Evolutionary conservation across 225 moss, liverwort and hornwort species (phyloP), one percentile per base, ranked within the genome.

Genomic region (Pseudisothecium myosuroides): DNA sequence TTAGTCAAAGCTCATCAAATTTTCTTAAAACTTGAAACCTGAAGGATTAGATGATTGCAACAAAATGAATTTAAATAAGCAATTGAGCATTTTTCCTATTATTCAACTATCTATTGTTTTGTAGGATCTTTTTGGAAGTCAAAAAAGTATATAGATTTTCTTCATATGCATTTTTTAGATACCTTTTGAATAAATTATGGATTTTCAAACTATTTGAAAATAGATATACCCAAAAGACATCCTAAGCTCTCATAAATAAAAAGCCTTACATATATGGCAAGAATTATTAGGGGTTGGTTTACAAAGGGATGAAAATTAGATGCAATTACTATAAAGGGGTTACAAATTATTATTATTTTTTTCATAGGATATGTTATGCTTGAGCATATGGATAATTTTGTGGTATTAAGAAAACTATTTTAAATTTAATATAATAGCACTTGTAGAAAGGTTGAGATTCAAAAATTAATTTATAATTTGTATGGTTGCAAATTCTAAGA

Each of bases 401-500:
- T 20, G 0, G 20, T 31, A 75, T 50, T 49, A 4, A 20, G 0
- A 75, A 31, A 20, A 0, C 0, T 75, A 20, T 50, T 47, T 29
- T 6, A 31, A 47, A 49, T 7, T 49, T 75, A 19, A 32, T 49
- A 19, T 12, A 52, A 21, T 32, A 34, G 5, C 32, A 34, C 31
- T 50, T 76, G 3, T 21, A 52, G 21, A 22, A 52, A 52, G 3
- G n/a, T n/a, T n/a, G n/a, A 36, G 6, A 22, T 32, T 8, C 7
- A 32, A 50, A 76, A 14, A 36, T 54, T 22, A 34, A 5, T 36
- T 1, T 52, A 1, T 36, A 22, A 2, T 21, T 8, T 36, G 1
- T 52, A 52, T 0, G 0, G 1, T 52, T 76, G 52, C 8, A 76
- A 52, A 22, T 22, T 52, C 0, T 22, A 0, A 21, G 8, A 36